These are phyloP conservation scores for Xanthoparmelia taractica DNA, from an alignment of 495 filamentous ascomycete genomes.

Conservation along the genomic window DNA sequence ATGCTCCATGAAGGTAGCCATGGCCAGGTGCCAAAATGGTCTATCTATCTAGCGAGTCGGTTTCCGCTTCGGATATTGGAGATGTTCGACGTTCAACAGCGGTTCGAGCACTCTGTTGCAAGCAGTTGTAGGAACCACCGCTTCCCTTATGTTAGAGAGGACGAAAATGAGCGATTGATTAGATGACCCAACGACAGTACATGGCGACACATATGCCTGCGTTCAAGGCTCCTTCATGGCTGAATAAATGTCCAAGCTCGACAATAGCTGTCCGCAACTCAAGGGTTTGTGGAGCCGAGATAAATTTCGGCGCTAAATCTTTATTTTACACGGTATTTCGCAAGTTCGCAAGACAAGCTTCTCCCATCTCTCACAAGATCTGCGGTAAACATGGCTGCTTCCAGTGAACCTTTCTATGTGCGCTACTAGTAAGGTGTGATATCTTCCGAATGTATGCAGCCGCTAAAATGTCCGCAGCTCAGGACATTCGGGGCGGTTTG, in stretches of 20 bases:
- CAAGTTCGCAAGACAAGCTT: background rate
- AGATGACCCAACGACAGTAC: background rate
- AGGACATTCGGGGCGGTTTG: constrained; percentile 94
- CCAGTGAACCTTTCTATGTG: constrained; percentile 83
- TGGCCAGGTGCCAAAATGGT: constrained; percentile 39
- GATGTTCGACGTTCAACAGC: constrained; percentile 1
- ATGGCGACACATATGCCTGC: background rate
- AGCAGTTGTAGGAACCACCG: background rate
- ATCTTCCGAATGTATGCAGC: constrained; percentile 39
- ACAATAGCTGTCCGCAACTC: constrained; percentile 14
- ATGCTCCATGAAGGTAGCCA: constrained; percentile 91
- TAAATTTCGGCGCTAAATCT: constrained; percentile 18
- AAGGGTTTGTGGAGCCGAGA: constrained; percentile 15
- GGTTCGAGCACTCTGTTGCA: constrained; percentile 2
- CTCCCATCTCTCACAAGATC: background rate
- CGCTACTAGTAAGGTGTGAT: constrained; percentile 76
- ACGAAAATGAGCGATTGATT: constrained; percentile 1
- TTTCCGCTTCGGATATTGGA: background rate
- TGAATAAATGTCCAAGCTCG: background rate
- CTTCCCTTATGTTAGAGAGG: background rate
- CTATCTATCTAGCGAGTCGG: background rate
- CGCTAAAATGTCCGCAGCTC: constrained; percentile 60
- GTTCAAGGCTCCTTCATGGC: constrained; percentile 4
- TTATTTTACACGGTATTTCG: constrained; percentile 12
- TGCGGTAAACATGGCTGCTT: constrained; percentile 36